Evolutionary conservation across 2,329 filamentous ascomycete genomes (phyloP), one percentile per base, ranked within the genome.

Genomic region (Rhynchosporium agropyri): DNA sequence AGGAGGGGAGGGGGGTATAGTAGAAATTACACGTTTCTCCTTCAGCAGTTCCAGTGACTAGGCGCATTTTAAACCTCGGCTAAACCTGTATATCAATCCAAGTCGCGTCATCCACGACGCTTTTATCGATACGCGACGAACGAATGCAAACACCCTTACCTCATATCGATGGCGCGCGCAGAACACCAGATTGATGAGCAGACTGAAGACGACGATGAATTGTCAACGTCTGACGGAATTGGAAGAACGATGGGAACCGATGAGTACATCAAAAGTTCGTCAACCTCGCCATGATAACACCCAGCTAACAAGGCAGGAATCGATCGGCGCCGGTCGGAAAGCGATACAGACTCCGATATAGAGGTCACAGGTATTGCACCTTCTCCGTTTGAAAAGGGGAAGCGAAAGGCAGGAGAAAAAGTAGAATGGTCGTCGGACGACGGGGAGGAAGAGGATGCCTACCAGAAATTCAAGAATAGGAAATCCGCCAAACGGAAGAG

Each of bases 391-490:
- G 58, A 60, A 1, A 73, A 68, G 28, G 64, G 63, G 26, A 74
- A 73, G 57, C 63, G 70, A 7, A 70, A 71, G 58, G 64, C 65
- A 4, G 65, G 67, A 6, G 66, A 70, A 46, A 82, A 80, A 68
- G 76, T 81, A 1, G 72, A 77, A n/a, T 84, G 80, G 81, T 83
- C 81, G 3, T 73, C 74, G 63, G 85, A 86, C 62, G 84, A 88
- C 40, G 85, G 85, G 1, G 82, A 84, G 42, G 85, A 85, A 1
- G 82, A 84, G 31, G 80, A 81, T 28, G 80, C 81, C 7, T 91
- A 91, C 66, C 77, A 84, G 46, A 80, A 81, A n/a, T 88, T 86
- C 73, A 89, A 88, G 71, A 84, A 85, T 57, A 79, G 83, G 53
- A 85, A 83, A 63, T 77, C 77, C 0, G 73, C 77, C 0, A 83